Base-by-base conservation (phyloP, 2,329 filamentous ascomycete species). In the Cercospora beticola region DNA sequence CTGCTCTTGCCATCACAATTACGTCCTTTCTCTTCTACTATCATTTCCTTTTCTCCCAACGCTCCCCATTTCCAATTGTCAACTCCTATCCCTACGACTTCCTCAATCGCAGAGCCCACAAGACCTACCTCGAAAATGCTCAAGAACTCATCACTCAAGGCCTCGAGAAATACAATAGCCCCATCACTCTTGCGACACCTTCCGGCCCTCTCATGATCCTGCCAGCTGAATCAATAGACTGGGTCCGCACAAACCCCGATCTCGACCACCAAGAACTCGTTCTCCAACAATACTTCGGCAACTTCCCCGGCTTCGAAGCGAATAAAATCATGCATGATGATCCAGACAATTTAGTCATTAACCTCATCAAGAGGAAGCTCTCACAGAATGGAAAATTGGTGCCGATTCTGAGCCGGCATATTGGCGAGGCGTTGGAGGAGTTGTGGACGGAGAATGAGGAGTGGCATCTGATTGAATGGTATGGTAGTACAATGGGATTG, bases 391-490 rank as follows among this genome's bases (percentile, higher is more conserved):
- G 66, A n/a, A 49, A 28, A 18, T 40, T 73, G 33, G 60, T 73
- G 4, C 65, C 65, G 18, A 43, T 67, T 30, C 21, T 67, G 8
- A 70, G 63, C 18, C 43, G 54, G 31, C 60, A 68, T 9, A 65
- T 65, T 33, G n/a, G n/a, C 12, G 43, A 54, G n/a, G 61, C 61
- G 2, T 46, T 68, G 5, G 31, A 64, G 9, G 62, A 64, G 26
- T 26, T 66, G n/a, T 73, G 71, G 70, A 68, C 63, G n/a, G 64
- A 69, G 14, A 60, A 69, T 3, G 49, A 67, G 21, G 70, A 74
- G 14, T 72, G 76, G 64, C 52, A 69, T 7, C 72, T 73, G 23
- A 66, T 81, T 54, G 74, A 78, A 0, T 72, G 74, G 3, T 72
- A 82, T 14, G 76, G 30, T 8, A 46, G 36, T 49, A 62, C 59